Percentiles rank a stretch among this genome's conserved stretches.
Evolutionary conservation across 805 yeast species (phyloP).

Genomic region (Hanseniaspora mollemarum): DNA sequence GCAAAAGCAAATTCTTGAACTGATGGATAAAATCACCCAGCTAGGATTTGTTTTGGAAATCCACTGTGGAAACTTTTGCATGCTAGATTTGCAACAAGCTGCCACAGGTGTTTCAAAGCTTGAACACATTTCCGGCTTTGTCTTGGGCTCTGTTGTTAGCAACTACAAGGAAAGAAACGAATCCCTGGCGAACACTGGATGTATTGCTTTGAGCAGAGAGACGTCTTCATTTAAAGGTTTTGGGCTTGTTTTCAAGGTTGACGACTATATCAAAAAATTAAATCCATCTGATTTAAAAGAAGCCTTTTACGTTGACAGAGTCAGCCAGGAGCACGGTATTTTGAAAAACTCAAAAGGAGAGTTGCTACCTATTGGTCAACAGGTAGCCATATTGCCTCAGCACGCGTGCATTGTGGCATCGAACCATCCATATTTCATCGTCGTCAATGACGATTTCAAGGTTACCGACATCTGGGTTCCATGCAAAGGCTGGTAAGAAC

Average conservation of each 20-base stretch:
- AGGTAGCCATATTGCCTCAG: constrained; percentile 50
- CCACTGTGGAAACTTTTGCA: constrained; percentile 73
- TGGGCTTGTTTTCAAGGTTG: constrained; percentile 34
- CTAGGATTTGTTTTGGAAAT: constrained; percentile 44
- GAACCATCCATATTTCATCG: constrained; percentile 45
- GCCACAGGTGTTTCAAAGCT: constrained; percentile 48
- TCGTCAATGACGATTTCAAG: constrained; percentile 38
- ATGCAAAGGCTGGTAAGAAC: constrained; percentile 39
- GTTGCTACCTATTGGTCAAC: constrained; percentile 34
- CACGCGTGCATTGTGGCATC: constrained; percentile 66
- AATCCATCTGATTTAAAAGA: constrained; percentile 26
- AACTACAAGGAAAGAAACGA: constrained; percentile 42
- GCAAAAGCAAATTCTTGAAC: constrained; percentile 16
- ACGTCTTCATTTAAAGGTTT: constrained; percentile 46
- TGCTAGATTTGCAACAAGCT: constrained; percentile 67
- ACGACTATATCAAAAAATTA: constrained; percentile 30
- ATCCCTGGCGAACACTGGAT: constrained; percentile 64
- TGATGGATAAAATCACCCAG: constrained; percentile 16
- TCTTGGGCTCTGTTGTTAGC: constrained; percentile 50
- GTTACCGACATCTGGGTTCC: constrained; percentile 59
- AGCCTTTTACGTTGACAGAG: constrained; percentile 53
- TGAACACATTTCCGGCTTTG: constrained; percentile 39
- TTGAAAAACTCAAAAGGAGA: constrained; percentile 36
- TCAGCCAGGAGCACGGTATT: constrained; percentile 75
- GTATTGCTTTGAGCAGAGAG: constrained; percentile 56